Evolutionary conservation across 805 yeast species (phyloP), one percentile per base, ranked within the genome.

Genomic region (Teunomyces stri): DNA sequence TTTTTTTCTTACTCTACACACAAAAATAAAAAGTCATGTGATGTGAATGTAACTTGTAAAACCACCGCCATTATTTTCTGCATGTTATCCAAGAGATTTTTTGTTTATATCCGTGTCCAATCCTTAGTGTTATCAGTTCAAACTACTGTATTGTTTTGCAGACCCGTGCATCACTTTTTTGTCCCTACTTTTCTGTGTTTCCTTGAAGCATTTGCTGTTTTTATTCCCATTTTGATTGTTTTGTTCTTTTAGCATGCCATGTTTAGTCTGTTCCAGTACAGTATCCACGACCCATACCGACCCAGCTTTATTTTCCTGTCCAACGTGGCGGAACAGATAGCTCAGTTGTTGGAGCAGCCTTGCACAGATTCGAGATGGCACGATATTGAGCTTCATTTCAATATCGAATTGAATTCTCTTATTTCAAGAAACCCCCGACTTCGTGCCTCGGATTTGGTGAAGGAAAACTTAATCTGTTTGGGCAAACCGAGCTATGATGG

Each of bases 221-320:
- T 25, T 21, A 10, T 25, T 25, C 20, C 16, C 10, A 21, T 12
- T 16, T 16, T 39, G 16, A 13, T 29, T 27, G 15, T 25, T 42
- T 33, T 20, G 9, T 11, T 18, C 30, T 20, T 21, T 20, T 31
- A 33, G 27, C 37, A 25, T 42, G 37, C 28, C 44, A 18, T 42
- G 40, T 37, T 37, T 37, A 37, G 29, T 22, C 40, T 15, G 15
- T 37, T n/a, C 38, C 45, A 44, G 7, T 36, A 48, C 31, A 48
- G 27, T 20, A 20, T 22, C 13, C 43, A 44, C 20, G 76, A 72
- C 52, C 56, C 62, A 4, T 56, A 61, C 38, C 63, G 63, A 48
- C 77, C 76, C 29, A 70, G 68, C 51, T 63, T 70, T 44, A 54
- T 72, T 16, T 69, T 67, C 48, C 61, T 69, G 3, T 69, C 74